Evolutionary conservation across 2,329 filamentous ascomycete genomes (phyloP), one percentile per base, ranked within the genome.

Genomic region (Emmonsia crescens): DNA sequence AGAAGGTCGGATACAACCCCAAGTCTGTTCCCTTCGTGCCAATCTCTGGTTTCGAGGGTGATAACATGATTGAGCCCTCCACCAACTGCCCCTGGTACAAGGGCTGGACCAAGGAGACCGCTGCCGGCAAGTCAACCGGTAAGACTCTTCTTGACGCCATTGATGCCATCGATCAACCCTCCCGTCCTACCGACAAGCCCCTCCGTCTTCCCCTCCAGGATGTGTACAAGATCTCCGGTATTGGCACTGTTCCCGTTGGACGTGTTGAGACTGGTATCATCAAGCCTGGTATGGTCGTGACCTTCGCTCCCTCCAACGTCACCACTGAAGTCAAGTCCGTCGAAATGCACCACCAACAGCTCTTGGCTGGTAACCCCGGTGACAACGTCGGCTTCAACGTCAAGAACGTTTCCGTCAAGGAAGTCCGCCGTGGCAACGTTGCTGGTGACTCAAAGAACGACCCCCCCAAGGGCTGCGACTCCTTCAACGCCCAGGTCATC

Each of bases 341-440:
- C 76, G 94, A 99, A 86, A 99, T 99, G 94, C 93, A 96, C 88
- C 93, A 97, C 91, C 91, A 96, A 86, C 92, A 96, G 89, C 92
- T 99, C 73, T 66, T 79, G 70, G 88, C 96, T 86, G 94, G 94
- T 89, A 77, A 89, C 71, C 94, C 94, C 77, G 94, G 94, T 88
- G 94, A 99, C 90, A 99, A 99, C 86, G 94, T 99, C 80, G 94
- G 94, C 75, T 99, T 99, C 92, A 99, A 99, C 90, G 93, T 99
- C 84, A 99, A 99, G 92, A 99, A 99, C 94, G 94, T 99, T 76
- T 97, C 94, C 81, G 94, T 99, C 84, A 99, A 99, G 92, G 94
- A 99, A 81, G 96, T 99, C 78, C 94, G 94, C 83, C 94, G 94
- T 96, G 94, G 94, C 78, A 97, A 99, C 88, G 94, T 99, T 74